Evolutionary conservation across 345 rosid genomes (phyloP).

Genomic region (Corymbia maculata): DNA sequence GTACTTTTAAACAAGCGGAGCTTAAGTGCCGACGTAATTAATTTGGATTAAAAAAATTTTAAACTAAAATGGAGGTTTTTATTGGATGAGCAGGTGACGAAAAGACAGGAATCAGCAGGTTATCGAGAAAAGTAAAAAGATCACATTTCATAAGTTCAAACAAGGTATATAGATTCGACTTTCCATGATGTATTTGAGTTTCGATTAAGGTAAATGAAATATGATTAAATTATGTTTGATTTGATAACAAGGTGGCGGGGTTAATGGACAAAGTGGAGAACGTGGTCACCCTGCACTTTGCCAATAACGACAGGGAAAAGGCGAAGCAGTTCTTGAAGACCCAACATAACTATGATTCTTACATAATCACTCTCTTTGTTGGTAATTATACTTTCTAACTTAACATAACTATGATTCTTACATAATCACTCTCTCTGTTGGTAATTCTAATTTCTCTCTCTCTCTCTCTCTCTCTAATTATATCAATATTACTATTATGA

Average conservation of each 20-base stretch:
- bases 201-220: background rate
- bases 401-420: too few relatives aligned
- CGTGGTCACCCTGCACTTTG: conserved; percentile 89
- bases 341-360: conserved; percentile 75
- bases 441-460: too few relatives aligned
- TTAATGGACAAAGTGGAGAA: conserved; percentile 98
- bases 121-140: conserved; percentile 74
- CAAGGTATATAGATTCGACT: conserved; percentile 37
- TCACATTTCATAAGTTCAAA: conserved; percentile 86
- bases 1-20: background rate
- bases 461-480: too few relatives aligned
- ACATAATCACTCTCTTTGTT: conserved; percentile 92
- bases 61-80: background rate
- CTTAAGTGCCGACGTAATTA: background rate
- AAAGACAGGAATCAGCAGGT: conserved; percentile 71
- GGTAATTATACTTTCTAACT: conserved; percentile 24
- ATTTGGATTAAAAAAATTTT: background rate
- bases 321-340: conserved; percentile 94
- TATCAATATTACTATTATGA: too few relatives aligned
- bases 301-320: conserved; percentile 87
- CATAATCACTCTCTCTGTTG: too few relatives aligned
- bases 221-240: background rate
- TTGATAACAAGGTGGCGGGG: conserved; percentile 45
- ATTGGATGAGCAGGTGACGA: conserved; percentile 45
- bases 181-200: background rate